Evolutionary conservation across 2,329 filamentous ascomycete genomes (phyloP), one percentile per base, ranked within the genome.

Genomic region (Scytalidium lignicola): DNA sequence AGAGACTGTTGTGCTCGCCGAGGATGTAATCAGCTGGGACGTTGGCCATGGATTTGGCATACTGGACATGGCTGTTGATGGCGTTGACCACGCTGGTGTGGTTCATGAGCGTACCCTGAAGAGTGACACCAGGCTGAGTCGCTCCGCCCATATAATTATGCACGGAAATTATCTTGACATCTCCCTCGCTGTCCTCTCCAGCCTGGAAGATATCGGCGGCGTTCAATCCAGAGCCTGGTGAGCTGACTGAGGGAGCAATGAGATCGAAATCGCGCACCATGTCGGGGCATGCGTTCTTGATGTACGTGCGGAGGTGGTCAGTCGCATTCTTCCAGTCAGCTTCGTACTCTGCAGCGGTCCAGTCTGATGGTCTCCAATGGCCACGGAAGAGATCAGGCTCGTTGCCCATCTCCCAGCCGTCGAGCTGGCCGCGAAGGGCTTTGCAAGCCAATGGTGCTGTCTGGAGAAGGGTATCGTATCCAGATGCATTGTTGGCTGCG

Each of bases 291-390:
- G 69, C 60, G 41, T 72, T 58, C 22, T 67, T 48, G 15, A 84
- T 61, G 10, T 72, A 65, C 2, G 57, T 54, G 41, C 69, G 68
- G 55, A 85, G 79, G 2, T 68, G 65, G 12, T 68, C 59, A 0
- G 77, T 80, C 29, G 75, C 80, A 47, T 76, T 73, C 10, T 76
- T 65, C 79, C 80, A 85, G 58, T 85, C 75, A 4, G 62, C 55
- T 2, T 82, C 77, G 56, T 79, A 85, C 28, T 70, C 67, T 15
- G 62, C 64, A 58, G 83, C 81, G 48, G 72, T 74, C 73, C 78
- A 85, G 23, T 59, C 67, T 0, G 67, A 22, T 1, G 79, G 74
- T 17, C 80, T 65, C 21, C 53, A 52, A 51, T 50, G 55, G 21
- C 50, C 50, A 15, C 40, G 54, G 47, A 47, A 61, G 21, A 60